Evolutionary conservation across 202 grass and related monocot species (phyloP), one percentile per base, ranked within the genome.

Genomic region (Panicum virgatum): DNA sequence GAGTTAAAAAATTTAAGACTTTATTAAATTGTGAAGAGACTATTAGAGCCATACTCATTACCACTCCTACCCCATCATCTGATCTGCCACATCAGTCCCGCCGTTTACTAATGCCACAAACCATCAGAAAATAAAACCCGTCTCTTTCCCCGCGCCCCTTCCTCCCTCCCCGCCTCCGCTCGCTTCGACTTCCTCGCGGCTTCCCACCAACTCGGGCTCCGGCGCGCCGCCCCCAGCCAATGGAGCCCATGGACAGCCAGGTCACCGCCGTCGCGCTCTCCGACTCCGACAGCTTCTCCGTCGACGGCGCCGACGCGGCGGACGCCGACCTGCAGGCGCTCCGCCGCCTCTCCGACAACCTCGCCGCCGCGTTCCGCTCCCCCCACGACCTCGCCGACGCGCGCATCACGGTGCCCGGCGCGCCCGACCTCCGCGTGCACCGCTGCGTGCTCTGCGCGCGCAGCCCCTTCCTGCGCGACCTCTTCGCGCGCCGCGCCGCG

Each of bases 361-460:
- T 98, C 14, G 81, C 84, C 19, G 82, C 85, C 34, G 75, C 83
- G 18, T 89, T 95, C 86, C 82, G 77, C 19, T 77, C 80, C 32
- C 74, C 80, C 1, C 58, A 80, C 22, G 90, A 85, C 45, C 81
- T 82, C 76, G 12, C 90, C 40, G 96, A 96, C 65, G 88, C 90
- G 42, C 66, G 64, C 83, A 72, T 98, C 70, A 71, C 15, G 29
- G 80, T 86, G 0, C 70, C 71, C 8, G 84, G 87, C 60, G 69
- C 63, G 30, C 64, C 70, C 4, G 86, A 84, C 48, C 48, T 93
- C 22, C 65, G 58, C 13, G 82, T 93, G 56, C 92, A 98, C 87
- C 90, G 92, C 16, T 98, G 90, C 86, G 90, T 98, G 72, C 92
- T 98, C 25, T 87, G 86, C 8, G 88, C 96, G 25, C 88, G 96